A percentile compares a stretch with the other conserved stretches of the same genome.
These are phyloP conservation scores for Choiromyces venosus DNA, from an alignment of 495 filamentous ascomycete species.

Conservation along the genomic window DNA sequence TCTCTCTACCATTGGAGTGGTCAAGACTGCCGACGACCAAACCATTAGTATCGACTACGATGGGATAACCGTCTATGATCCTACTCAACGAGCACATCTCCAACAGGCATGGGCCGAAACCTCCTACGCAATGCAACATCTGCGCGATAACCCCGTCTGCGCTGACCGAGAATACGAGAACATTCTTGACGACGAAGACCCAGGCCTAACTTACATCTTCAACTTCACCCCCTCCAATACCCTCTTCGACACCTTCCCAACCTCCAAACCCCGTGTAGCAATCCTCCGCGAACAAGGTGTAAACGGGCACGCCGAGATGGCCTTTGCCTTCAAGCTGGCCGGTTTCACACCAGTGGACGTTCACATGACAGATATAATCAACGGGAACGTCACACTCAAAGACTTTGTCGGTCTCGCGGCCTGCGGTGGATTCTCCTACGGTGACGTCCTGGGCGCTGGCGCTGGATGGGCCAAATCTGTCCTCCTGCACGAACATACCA, in stretches of 20 bases:
- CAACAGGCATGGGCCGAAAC: slow-evolving; percentile 86
- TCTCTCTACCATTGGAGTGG: slow-evolving; percentile 73
- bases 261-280: slow-evolving; percentile 75
- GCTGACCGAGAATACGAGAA: slow-evolving; percentile 78
- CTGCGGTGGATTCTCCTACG: slow-evolving; percentile 95
- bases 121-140: slow-evolving; percentile 83
- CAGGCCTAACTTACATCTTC: slow-evolving; percentile 79
- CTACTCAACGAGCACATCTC: slow-evolving; percentile 60
- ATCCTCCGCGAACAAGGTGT: slow-evolving; percentile 93
- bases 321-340: slow-evolving; percentile 86
- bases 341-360: slow-evolving; percentile 90
- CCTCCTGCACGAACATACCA: slow-evolving; percentile 69
- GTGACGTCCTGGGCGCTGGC: slow-evolving; percentile 90
- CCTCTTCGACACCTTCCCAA: slow-evolving; percentile 60
- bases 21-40: slow-evolving; percentile 66
- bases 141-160: slow-evolving; percentile 81
- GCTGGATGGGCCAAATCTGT: slow-evolving; percentile 96
- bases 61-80: slow-evolving; percentile 59
- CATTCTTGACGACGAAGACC: slow-evolving; percentile 69
- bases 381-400: slow-evolving; percentile 65
- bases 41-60: slow-evolving; percentile 69
- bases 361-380: slow-evolving; percentile 93
- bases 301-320: slow-evolving; percentile 95
- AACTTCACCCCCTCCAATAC: slow-evolving; percentile 74
- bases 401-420: slow-evolving; percentile 84